A percentile compares a stretch with the other conserved stretches of the same genome.
Evolutionary conservation across 805 yeast genomes (phyloP).

Genomic region (Metschnikowia similis): DNA sequence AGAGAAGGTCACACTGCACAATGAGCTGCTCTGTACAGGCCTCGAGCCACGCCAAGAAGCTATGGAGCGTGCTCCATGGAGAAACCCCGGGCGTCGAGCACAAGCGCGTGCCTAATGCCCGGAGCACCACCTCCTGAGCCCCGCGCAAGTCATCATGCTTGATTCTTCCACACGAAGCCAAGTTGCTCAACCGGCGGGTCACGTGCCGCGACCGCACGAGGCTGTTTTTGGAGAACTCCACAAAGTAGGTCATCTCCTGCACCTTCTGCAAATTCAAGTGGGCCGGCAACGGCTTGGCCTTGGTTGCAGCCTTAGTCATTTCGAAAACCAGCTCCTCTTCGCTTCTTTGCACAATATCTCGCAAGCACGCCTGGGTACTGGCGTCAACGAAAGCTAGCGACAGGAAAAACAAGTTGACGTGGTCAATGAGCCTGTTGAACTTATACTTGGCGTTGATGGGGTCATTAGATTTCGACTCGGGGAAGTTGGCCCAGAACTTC

Average conservation of each 20-base stretch:
- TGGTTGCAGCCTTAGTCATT: slow-evolving; percentile 18
- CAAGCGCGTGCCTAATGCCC: not conserved
- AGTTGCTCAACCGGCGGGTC: slow-evolving; percentile 34
- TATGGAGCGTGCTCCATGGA: not conserved
- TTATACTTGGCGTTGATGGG: slow-evolving; percentile 42
- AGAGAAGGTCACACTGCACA: slow-evolving; percentile 19
- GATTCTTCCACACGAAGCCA: slow-evolving; percentile 27
- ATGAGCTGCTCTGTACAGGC: slow-evolving; percentile 21
- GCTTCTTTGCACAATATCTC: slow-evolving; percentile 1
- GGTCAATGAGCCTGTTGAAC: slow-evolving; percentile 44
- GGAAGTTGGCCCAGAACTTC: slow-evolving; percentile 21
- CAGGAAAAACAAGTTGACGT: slow-evolving; percentile 45
- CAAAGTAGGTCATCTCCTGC: slow-evolving; percentile 43
- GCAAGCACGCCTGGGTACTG: slow-evolving; percentile 7
- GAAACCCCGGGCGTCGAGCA: not conserved
- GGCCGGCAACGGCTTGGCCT: slow-evolving; percentile 14
- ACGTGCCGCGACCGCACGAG: slow-evolving; percentile 26
- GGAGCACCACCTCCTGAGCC: not conserved
- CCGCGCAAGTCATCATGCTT: slow-evolving; percentile 31
- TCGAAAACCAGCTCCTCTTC: slow-evolving; percentile 28
- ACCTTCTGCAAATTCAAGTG: slow-evolving; percentile 20
- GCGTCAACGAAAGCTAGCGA: slow-evolving; percentile 28
- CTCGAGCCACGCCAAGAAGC: slow-evolving; percentile 21
- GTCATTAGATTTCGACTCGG: slow-evolving; percentile 20
- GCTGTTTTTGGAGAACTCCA: slow-evolving; percentile 44